phyloP scores from a whole-genome alignment of 2,329 filamentous ascomycete genomes.

The Ophiocordyceps camponoti-leonardi region DNA sequence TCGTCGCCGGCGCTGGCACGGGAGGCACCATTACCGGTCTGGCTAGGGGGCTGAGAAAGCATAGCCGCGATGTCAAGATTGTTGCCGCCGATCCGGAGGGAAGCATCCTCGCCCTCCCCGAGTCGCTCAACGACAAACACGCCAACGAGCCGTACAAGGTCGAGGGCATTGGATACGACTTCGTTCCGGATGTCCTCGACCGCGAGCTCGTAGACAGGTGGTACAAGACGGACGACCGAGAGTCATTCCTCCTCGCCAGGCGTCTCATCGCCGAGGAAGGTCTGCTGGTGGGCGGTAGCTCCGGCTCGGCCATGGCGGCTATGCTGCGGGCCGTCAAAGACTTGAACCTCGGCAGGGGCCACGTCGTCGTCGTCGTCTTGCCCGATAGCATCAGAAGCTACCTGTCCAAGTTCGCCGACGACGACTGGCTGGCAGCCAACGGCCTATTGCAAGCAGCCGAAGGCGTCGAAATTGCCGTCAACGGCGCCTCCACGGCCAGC shows the following conservation, averaged over 20 bases:
- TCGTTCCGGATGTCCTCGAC: conserved; percentile 85
- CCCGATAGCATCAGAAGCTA: conserved; percentile 97
- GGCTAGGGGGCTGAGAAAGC: conserved; percentile 69
- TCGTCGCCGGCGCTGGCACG: conserved; percentile 86
- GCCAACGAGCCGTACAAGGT: conserved; percentile 87
- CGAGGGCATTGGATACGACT: conserved; percentile 97
- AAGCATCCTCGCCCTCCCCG: conserved; percentile 75
- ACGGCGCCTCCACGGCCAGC: conserved; percentile 18
- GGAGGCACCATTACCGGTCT: conserved; percentile 91
- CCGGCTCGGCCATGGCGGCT: conserved; percentile 79
- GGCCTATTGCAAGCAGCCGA: conserved; percentile 61
- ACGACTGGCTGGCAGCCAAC: conserved; percentile 97
- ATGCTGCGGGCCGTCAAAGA: conserved; percentile 64
- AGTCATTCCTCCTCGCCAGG: conserved; percentile 82
- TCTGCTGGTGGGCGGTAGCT: conserved; percentile 81
- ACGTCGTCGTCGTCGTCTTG: conserved; percentile 78
- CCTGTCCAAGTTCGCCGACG: conserved; percentile 94
- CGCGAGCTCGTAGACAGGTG: conserved; percentile 70
- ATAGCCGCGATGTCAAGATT: conserved; percentile 71
- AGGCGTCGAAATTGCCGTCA: conserved; percentile 29
- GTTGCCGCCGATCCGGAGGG: conserved; percentile 86
- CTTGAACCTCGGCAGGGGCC: conserved; percentile 58
- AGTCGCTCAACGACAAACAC: conserved; percentile 60
- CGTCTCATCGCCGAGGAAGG: conserved; percentile 88
- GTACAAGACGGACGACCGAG: conserved; percentile 94